phyloP scores from a whole-genome alignment of 83 land plant genomes.

The Picea abies region DNA sequence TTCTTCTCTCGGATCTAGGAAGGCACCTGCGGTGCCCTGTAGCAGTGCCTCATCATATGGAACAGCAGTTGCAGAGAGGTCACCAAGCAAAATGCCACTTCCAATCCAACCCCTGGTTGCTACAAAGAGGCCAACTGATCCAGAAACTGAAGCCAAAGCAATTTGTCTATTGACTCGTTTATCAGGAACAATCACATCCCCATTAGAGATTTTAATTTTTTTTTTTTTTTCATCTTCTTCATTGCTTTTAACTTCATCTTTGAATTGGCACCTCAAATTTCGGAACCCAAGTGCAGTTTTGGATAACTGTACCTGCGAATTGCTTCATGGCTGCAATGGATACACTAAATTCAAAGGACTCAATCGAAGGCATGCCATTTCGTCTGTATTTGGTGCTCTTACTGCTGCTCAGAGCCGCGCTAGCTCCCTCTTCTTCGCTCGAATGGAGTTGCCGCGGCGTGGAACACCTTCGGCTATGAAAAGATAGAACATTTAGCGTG shows the following conservation, averaged over 20 bases:
- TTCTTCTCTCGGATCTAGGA: too few relatives aligned
- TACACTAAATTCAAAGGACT: background rate
- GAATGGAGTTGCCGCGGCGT: too few relatives aligned
- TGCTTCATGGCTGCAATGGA: too few relatives aligned
- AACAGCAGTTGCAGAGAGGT: conserved; percentile 70
- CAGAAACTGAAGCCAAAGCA: conserved; percentile 66
- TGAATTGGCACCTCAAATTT: conserved; percentile 4
- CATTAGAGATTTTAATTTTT: background rate
- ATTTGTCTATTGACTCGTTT: conserved; percentile 60
- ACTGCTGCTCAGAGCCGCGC: too few relatives aligned
- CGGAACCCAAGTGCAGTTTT: background rate
- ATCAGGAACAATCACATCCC: conserved; percentile 38
- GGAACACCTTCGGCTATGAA: too few relatives aligned
- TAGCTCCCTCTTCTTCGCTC: too few relatives aligned
- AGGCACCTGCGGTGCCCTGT: too few relatives aligned
- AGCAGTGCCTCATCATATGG: conserved; percentile 86
- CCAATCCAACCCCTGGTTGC: conserved; percentile 52
- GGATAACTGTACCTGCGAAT: background rate
- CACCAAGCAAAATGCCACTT: conserved; percentile 70
- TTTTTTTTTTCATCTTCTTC: background rate
- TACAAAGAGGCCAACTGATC: conserved; percentile 74
- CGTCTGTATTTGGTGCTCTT: too few relatives aligned
- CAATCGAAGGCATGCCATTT: background rate
- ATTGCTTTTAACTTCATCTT: background rate
- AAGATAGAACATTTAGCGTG: too few relatives aligned